Evolutionary conservation across 208 protist genomes (phyloP), one percentile per base, ranked within the genome.

Genomic region (Trypanosoma cruzi): DNA sequence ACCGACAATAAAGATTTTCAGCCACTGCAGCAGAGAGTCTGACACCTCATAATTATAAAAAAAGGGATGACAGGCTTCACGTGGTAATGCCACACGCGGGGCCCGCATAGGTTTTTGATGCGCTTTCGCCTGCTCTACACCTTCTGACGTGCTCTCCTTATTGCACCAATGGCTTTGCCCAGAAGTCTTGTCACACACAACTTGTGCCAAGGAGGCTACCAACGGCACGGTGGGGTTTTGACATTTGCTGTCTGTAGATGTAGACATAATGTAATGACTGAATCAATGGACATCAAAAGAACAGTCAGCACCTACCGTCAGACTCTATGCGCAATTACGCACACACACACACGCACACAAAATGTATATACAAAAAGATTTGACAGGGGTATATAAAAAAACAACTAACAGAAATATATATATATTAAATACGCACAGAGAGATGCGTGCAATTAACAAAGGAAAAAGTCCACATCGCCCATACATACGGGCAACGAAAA

Each of bases 1-100:
- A 22, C 16, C 10, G 14, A 62, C 6, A 48, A 54, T 36, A 37
- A 70, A 50, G 24, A 54, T 14, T 42, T 50, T 70, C 8, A 70
- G n/a, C 40, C 10, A 31, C 53, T 62, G 54, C 37, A 61, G 26
- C 16, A 22, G 7, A 29, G 37, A 42, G 26, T 11, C 16, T 16
- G 64, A 62, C 6, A 24, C 18, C 6, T 37, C 28, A 2, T 14
- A 14, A n/a, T 31, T 52, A 26, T 52, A 70, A 6, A 49, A 24
- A 37, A 70, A 70, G 24, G 64, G 64, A 50, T 62, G 26, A 7
- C 26, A 18, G 4, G 64, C 26, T 31, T 70, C 64, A 14, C 54
- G 64, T 14, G 54, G 52, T 18, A 70, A 24, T 13, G 64, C 64
- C 3, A 26, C 22, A 20, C 64, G 64, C n/a, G 64, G 54, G 16